These are phyloP conservation scores for Mucor plumbeus DNA, from an alignment of 371 early-diverging fungal genomes.

Conservation along the genomic window DNA sequence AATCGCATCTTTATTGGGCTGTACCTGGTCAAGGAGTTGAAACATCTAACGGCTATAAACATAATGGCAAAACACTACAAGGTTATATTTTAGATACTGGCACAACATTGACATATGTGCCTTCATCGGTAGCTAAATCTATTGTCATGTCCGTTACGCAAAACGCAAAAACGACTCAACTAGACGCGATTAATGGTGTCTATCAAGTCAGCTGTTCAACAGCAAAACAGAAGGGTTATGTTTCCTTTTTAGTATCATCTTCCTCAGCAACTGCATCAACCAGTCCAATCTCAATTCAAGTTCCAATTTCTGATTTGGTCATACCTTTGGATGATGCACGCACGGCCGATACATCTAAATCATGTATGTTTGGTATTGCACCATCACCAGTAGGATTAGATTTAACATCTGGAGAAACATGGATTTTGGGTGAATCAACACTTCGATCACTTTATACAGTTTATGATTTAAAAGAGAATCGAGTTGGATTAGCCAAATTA, in stretches of 20 bases:
- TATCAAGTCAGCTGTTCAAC: constrained; percentile 37
- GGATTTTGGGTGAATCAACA: constrained; percentile 49
- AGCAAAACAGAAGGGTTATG: constrained; percentile 16
- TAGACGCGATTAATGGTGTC: constrained; percentile 40
- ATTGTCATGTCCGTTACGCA: constrained; percentile 37
- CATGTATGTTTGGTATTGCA: constrained; percentile 55
- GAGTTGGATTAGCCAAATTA: constrained; percentile 41
- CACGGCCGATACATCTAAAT: constrained; percentile 24
- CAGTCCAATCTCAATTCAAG: constrained; percentile 29
- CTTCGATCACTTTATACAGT: constrained; percentile 50
- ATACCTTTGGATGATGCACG: constrained; percentile 42
- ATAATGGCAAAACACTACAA: constrained; percentile 7
- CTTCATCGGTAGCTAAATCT: constrained; percentile 26
- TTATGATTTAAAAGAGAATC: constrained; percentile 48
- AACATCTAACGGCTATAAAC: constrained; percentile 1
- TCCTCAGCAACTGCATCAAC: constrained; percentile 10
- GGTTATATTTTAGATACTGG: constrained; percentile 53
- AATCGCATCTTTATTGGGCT: constrained; percentile 15
- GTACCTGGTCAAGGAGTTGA: constrained; percentile 24
- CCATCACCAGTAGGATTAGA: constrained; percentile 27
- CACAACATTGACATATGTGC: constrained; percentile 49
- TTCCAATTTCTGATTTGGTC: constrained; percentile 42
- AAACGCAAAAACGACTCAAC: constrained; percentile 20
- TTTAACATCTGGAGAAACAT: constrained; percentile 28
- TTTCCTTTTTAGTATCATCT: constrained; percentile 25